These are phyloP conservation scores for Blastomyces silverae DNA, from an alignment of 2,329 filamentous ascomycete genomes.

Conservation along the genomic window DNA sequence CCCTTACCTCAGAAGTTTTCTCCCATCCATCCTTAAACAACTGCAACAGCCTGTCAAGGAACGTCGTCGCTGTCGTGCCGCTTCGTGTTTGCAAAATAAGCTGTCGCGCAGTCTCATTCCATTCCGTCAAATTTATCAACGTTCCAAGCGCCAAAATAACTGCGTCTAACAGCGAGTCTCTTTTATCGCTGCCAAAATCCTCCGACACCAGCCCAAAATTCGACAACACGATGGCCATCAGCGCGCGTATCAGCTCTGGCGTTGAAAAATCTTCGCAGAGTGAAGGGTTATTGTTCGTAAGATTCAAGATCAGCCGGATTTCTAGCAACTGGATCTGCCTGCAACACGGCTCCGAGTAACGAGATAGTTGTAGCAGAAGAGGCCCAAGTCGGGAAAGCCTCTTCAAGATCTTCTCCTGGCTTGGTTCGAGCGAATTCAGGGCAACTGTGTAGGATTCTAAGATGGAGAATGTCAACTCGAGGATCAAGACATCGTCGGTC, in stretches of 20 bases:
- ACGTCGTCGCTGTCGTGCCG: constrained; percentile 29
- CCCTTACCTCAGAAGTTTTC: constrained; percentile 60
- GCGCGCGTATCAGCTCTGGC: constrained; percentile 31
- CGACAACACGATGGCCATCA: constrained; percentile 35
- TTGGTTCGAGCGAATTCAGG: constrained; percentile 25
- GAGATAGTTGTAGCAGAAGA: constrained; percentile 31
- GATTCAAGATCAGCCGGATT: constrained; percentile 70
- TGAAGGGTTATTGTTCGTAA: constrained; percentile 70
- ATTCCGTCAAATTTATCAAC: constrained; percentile 81
- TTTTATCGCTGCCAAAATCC: constrained; percentile 37
- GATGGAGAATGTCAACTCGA: constrained; percentile 32
- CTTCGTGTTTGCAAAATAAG: constrained; percentile 39
- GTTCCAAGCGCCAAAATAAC: constrained; percentile 73
- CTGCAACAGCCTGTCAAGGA: constrained; percentile 55
- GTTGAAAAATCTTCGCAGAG: constrained; percentile 62
- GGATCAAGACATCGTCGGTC: constrained; percentile 23
- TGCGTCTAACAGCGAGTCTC: constrained; percentile 58
- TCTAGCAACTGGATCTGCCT: constrained; percentile 37
- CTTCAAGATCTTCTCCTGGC: constrained; percentile 27
- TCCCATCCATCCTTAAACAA: constrained; percentile 63
- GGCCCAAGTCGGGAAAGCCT: constrained; percentile 34
- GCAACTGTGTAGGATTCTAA: constrained; percentile 35
- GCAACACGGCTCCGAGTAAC: constrained; percentile 19
- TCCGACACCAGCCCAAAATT: constrained; percentile 29
- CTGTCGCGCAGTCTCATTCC: constrained; percentile 57